These are phyloP conservation scores for Cercospora sp. DNA, from an alignment of 2,329 filamentous ascomycete genomes.

Conservation along the genomic window DNA sequence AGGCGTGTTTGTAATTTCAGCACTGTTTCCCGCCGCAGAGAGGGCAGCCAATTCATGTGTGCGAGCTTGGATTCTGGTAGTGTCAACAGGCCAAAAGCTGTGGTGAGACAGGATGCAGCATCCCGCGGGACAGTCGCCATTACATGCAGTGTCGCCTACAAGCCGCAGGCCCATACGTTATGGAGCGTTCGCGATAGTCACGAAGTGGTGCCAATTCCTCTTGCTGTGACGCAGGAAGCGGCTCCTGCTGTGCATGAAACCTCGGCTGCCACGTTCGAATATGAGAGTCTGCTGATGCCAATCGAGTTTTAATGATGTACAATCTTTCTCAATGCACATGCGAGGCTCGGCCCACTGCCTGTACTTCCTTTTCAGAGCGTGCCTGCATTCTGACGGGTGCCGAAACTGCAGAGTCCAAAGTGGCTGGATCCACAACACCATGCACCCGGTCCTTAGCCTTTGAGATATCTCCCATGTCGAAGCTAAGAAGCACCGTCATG, in stretches of 20 bases:
- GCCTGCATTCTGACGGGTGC: conserved; percentile 18
- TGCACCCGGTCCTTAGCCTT: conserved; percentile 21
- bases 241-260: conserved; percentile 13
- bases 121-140: not conserved
- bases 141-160: not conserved
- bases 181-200: not conserved
- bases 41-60: not conserved
- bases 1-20: not conserved
- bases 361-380: conserved; percentile 9
- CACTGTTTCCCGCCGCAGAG: not conserved
- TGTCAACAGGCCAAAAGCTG: not conserved
- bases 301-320: not conserved
- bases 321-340: not conserved
- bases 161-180: not conserved
- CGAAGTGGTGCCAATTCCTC: not conserved
- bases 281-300: not conserved
- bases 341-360: conserved; percentile 13
- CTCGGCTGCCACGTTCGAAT: conserved; percentile 14
- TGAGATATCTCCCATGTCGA: conserved; percentile 20
- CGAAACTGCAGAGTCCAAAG: conserved; percentile 17
- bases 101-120: not conserved
- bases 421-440: conserved; percentile 23
- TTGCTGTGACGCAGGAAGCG: not conserved
- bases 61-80: not conserved
- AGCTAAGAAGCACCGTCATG: conserved; percentile 23